A percentile compares a stretch with the other conserved stretches of the same genome.
Evolutionary conservation across 495 filamentous ascomycete genomes (phyloP).

Genomic region (Penicillium desertorum): DNA sequence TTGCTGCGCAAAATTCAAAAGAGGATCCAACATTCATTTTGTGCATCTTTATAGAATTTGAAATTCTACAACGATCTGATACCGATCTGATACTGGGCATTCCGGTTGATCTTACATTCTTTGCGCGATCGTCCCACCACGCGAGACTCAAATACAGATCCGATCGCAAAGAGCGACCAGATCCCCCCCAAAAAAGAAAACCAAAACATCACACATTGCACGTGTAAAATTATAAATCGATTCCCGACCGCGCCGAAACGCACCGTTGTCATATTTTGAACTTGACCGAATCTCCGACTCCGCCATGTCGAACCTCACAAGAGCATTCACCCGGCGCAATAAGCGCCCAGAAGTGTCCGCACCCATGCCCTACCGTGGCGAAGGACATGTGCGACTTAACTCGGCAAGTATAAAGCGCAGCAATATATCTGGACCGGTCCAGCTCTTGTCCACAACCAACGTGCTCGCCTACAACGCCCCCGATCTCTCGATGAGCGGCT

Average conservation of each 20-base stretch:
- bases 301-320: conserved; percentile 52
- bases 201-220: not conserved
- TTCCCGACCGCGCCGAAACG: not conserved
- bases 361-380: conserved; percentile 48
- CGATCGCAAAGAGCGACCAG: conserved; percentile 13
- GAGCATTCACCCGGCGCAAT: conserved; percentile 65
- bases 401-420: conserved; percentile 51
- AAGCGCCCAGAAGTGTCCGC: conserved; percentile 52
- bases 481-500: conserved; percentile 51
- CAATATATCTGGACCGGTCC: conserved; percentile 84
- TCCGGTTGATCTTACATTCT: conserved; percentile 32
- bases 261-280: not conserved
- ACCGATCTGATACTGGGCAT: conserved; percentile 35
- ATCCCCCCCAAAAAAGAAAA: conserved; percentile 12
- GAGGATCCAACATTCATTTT: conserved; percentile 26
- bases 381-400: conserved; percentile 47
- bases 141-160: conserved; percentile 16
- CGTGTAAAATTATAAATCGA: not conserved
- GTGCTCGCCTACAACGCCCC: conserved; percentile 94
- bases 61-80: not conserved
- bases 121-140: conserved; percentile 39
- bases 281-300: conserved; percentile 10
- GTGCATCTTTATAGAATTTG: conserved; percentile 15
- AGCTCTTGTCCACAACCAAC: conserved; percentile 91
- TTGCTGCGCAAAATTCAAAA: conserved; percentile 32